Base-by-base conservation (phyloP, 164 flowering plant species). In the Berberis vulgaris region DNA sequence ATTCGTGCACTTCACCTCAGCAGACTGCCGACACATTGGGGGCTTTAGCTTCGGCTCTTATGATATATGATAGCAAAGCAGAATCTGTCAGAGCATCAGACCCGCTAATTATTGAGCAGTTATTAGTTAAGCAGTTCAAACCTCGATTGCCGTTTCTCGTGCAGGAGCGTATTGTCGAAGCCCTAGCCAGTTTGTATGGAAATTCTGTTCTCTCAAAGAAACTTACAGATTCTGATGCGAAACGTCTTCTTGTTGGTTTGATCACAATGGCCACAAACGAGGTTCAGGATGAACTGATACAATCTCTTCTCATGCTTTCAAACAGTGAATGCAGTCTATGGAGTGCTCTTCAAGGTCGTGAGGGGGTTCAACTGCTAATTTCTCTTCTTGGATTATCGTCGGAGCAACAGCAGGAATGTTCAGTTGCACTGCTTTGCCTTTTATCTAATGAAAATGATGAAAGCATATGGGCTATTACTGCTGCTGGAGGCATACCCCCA, bases 401-500 rank as follows among this genome's bases (percentile, higher is more conserved):
- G 49, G 99, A 95, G 79, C 97, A 95, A 74, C 97, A 89, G 71
- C 97, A 95, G 66, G 99, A 95, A 70, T 89, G 99, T 83, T 91
- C 94, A 39, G 99, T 95, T 73, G 90, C 96, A 43, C 59, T 95
- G 62, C 92, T 95, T 70, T 81, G 82, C 61, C 89, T 91, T 74
- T 70, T 95, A 46, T 89, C 97, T 44, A 76, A 85, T 71, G 97
- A 89, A 69, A 91, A 91, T 77, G 97, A 95, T 83, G 97, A 95
- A 61, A 89, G 97, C 71, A 95, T 87, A 70, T 95, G 99, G 99
- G 96, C 99, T 55, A 89, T 95, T 56, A 95, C 99, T 55, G 99
- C 99, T 59, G 99, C 99, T 77, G 99, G 99, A 70, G 99, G 99
- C 49, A 95, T 95, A 68, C 99, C 99, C 66, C 97, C 97, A 43